Conservation (phyloP, 1,284 basidiomycete species). For the Trametes sp. region DNA sequence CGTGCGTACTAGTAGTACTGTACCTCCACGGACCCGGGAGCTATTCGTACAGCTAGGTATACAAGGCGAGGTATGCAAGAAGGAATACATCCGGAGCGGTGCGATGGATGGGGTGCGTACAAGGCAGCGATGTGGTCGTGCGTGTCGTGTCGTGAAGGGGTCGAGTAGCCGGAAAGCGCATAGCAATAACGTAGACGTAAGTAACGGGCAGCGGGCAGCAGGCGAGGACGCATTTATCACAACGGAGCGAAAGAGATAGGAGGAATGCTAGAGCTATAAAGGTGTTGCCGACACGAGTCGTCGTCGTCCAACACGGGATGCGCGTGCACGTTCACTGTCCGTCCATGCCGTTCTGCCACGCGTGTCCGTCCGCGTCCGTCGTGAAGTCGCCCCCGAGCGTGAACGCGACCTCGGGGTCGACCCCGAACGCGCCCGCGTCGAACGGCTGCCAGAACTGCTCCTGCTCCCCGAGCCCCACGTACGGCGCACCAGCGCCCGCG, state of each 20-base stretch:
- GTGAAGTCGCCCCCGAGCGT: constrained; percentile 50
- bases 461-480: constrained; percentile 56
- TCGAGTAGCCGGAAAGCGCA: constrained; percentile 4
- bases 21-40: constrained; percentile 5
- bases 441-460: constrained; percentile 78
- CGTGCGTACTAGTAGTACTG: constrained; percentile 10
- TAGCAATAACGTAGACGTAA: constrained; percentile 23
- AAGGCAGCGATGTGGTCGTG: not conserved
- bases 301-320: not conserved
- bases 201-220: not conserved
- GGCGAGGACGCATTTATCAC: not conserved
- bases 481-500: constrained; percentile 12
- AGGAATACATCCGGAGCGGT: constrained; percentile 15
- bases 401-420: constrained; percentile 79
- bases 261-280: constrained; percentile 18
- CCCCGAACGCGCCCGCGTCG: constrained; percentile 73
- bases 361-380: constrained; percentile 37
- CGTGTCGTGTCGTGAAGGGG: not conserved
- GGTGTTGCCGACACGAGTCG: not conserved
- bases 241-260: not conserved
- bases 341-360: constrained; percentile 23
- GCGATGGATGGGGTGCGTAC: constrained; percentile 1
- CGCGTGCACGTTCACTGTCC: constrained; percentile 4
- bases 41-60: constrained; percentile 10
- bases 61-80: constrained; percentile 18